Percentiles rank a stretch among this genome's conserved stretches.
Conservation (phyloP, 1,284 basidiomycete species). For the Quambalaria eucalypti region DNA sequence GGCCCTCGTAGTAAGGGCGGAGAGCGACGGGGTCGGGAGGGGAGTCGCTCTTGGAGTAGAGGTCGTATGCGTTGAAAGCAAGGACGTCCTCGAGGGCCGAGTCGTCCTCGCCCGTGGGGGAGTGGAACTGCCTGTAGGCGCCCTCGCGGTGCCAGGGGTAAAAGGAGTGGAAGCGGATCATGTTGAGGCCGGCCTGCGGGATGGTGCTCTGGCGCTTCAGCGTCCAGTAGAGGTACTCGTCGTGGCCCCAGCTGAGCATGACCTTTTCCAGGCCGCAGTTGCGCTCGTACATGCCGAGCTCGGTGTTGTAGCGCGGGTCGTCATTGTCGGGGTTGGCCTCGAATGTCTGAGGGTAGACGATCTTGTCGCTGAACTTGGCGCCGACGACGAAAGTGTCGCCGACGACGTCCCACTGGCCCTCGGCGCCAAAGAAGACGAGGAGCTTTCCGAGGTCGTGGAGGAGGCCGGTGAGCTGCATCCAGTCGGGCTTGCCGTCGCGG, state of each 20-base stretch:
- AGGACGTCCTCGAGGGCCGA: slow-evolving; percentile 18
- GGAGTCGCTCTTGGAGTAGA: slow-evolving; percentile 77
- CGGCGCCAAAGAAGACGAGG: slow-evolving; percentile 30
- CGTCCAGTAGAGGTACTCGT: slow-evolving; percentile 50
- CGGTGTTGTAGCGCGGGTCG: slow-evolving; percentile 66
- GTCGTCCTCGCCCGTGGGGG: slow-evolving; percentile 10
- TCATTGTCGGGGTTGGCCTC: slow-evolving; percentile 64
- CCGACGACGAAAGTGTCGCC: slow-evolving; percentile 82
- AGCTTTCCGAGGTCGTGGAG: slow-evolving; percentile 49
- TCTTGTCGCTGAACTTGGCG: slow-evolving; percentile 58
- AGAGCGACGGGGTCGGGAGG: slow-evolving; percentile 59
- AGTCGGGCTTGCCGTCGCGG: slow-evolving; percentile 62
- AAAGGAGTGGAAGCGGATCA: slow-evolving; percentile 90
- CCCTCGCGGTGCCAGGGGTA: slow-evolving; percentile 58
- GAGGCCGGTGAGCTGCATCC: slow-evolving; percentile 70
- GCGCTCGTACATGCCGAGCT: slow-evolving; percentile 72
- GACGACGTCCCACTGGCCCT: slow-evolving; percentile 80
- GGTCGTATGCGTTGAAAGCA: slow-evolving; percentile 79
- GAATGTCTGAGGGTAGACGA: slow-evolving; percentile 69
- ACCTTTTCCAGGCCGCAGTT: slow-evolving; percentile 80
- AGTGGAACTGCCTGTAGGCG: slow-evolving; percentile 21
- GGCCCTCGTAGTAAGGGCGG: slow-evolving; percentile 68
- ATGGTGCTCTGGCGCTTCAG: slow-evolving; percentile 51
- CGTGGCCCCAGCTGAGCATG: slow-evolving; percentile 83
- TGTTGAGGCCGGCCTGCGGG: slow-evolving; percentile 70